Conservation (phyloP, 495 filamentous ascomycete genomes). For the Echria macrotheca region DNA sequence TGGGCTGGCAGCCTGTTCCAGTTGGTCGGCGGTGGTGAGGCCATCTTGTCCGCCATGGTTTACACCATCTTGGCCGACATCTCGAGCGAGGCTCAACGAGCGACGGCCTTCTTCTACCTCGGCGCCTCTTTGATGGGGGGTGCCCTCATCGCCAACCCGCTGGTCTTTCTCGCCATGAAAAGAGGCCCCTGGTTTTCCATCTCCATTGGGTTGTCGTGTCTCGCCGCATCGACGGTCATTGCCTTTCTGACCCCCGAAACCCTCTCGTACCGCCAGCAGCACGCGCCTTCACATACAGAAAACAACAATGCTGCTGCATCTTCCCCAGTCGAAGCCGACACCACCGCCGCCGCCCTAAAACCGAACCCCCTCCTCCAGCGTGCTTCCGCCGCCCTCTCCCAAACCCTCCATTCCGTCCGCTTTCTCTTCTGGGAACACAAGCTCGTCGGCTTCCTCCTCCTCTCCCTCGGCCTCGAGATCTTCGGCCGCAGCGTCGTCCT, state of each 20-base stretch:
- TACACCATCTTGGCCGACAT: conserved; percentile 5
- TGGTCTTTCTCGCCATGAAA: conserved; percentile 3
- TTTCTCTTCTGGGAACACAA: conserved; percentile 6
- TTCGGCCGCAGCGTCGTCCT: neutral
- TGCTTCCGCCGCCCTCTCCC: neutral
- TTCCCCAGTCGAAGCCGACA: neutral
- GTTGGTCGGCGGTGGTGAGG: neutral
- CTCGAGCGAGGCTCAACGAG: conserved; percentile 1
- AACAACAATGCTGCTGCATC: neutral
- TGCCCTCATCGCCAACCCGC: neutral
- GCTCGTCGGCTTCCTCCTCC: conserved; percentile 9
- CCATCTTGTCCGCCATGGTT: neutral
- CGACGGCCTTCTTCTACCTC: neutral
- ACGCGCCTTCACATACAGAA: too few species aligned
- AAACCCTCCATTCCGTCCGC: neutral
- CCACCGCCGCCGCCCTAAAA: neutral
- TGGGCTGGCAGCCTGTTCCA: too few species aligned
- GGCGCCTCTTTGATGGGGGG: neutral
- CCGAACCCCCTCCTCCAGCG: too few species aligned
- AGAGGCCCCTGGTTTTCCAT: conserved; percentile 2
- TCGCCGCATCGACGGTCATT: neutral
- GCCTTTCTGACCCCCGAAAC: conserved; percentile 3
- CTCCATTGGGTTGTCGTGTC: neutral
- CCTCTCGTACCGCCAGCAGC: too few species aligned
- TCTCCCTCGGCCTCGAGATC: neutral